Evolutionary conservation across 2,329 filamentous ascomycete species (phyloP).

Genomic region (Penicillium sp.): DNA sequence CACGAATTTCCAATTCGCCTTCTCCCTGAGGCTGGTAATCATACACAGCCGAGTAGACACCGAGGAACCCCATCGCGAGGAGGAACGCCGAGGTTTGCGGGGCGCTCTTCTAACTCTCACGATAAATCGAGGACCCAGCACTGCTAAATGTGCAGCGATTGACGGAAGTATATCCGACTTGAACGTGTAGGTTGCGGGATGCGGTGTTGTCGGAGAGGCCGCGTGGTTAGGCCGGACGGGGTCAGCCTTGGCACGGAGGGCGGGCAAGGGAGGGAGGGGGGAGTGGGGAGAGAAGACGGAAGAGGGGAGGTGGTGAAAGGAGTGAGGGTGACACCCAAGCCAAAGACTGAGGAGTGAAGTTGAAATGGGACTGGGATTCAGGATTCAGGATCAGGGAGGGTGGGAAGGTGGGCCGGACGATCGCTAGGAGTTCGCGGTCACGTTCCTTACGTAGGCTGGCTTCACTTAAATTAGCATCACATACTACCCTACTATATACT

Average conservation of each 20-base stretch:
- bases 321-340: constrained; percentile 2
- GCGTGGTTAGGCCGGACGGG: constrained; percentile 21
- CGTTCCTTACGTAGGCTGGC: constrained; percentile 28
- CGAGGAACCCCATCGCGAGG: constrained; percentile 80
- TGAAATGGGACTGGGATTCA: not conserved
- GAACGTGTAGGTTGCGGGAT: constrained; percentile 12
- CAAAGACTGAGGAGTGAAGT: constrained; percentile 4
- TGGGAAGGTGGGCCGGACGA: constrained; percentile 29
- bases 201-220: constrained; percentile 15
- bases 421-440: constrained; percentile 30
- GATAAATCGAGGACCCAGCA: constrained; percentile 1
- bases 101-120: constrained; percentile 2
- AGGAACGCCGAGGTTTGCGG: constrained; percentile 1
- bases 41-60: constrained; percentile 87
- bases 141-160: constrained; percentile 17
- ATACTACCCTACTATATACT: not conserved
- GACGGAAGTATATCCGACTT: constrained; percentile 6
- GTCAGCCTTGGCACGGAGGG: constrained; percentile 28
- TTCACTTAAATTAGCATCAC: not conserved
- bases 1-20: constrained; percentile 80
- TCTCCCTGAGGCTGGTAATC: constrained; percentile 88
- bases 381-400: constrained; percentile 27
- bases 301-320: constrained; percentile 5
- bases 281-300: constrained; percentile 2
- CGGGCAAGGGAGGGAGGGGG: constrained; percentile 15